These are phyloP conservation scores for Linum trigynum DNA, from an alignment of 345 rosid species.

Conservation along the genomic window DNA sequence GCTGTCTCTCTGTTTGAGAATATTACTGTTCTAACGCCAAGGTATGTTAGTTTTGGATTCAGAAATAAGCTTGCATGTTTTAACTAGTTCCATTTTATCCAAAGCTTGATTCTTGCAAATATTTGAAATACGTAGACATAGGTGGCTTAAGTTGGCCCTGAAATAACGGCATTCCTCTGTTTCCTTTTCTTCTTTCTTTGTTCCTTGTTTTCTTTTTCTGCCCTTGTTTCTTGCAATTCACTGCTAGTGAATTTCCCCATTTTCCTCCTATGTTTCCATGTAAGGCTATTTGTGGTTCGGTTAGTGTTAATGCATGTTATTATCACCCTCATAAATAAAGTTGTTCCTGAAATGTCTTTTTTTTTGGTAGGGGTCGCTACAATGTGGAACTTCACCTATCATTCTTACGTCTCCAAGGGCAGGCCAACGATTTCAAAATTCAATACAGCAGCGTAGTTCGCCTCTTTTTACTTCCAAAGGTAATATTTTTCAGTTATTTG, in stretches of 20 bases:
- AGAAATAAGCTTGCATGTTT: neutral
- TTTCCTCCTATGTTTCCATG: too few species aligned
- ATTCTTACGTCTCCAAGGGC: constrained; percentile 85
- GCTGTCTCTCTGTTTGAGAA: constrained; percentile 90
- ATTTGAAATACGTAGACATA: neutral
- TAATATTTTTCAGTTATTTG: neutral
- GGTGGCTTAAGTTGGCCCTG: constrained; percentile 2
- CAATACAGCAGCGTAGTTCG: constrained; percentile 98
- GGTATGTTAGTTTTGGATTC: constrained; percentile 31
- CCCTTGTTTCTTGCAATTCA: too few species aligned
- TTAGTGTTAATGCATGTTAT: too few species aligned
- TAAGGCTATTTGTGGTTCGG: too few species aligned
- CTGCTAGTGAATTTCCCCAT: too few species aligned
- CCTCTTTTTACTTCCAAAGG: constrained; percentile 94
- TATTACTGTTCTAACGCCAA: constrained; percentile 87
- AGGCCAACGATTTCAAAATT: constrained; percentile 97
- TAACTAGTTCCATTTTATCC: too few species aligned
- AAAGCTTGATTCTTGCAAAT: neutral
- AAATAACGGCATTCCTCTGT: too few species aligned
- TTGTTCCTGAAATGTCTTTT: too few species aligned
- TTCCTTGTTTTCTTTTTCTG: too few species aligned
- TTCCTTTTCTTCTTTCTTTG: too few species aligned
- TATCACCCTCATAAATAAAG: too few species aligned
- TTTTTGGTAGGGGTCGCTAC: constrained; percentile 79
- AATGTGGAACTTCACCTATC: constrained; percentile 93